Conservation (phyloP, 768 basidiomycete species). For the Lactarius akahatsu region DNA sequence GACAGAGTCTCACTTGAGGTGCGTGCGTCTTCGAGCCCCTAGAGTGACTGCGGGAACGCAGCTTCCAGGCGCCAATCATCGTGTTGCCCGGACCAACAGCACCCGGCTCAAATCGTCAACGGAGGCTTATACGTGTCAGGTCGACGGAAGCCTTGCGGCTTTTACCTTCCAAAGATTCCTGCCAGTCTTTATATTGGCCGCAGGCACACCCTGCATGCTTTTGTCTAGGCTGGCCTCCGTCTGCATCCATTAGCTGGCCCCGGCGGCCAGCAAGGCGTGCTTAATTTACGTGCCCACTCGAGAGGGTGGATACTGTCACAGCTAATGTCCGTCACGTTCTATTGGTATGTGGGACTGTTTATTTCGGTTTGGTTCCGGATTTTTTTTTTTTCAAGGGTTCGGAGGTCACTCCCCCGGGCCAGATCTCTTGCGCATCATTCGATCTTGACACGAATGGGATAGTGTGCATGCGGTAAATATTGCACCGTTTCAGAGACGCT, state of each 20-base stretch:
- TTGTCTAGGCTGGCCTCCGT: neutral
- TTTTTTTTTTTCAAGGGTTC: neutral
- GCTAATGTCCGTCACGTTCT: neutral
- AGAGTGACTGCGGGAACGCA: neutral
- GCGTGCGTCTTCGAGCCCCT: neutral
- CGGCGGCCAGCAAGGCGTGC: neutral
- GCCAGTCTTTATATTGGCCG: neutral
- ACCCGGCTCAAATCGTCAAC: neutral
- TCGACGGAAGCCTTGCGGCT: neutral
- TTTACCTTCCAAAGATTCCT: neutral
- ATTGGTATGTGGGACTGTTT: neutral
- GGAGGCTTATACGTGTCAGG: neutral
- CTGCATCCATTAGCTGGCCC: neutral
- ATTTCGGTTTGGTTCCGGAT: neutral
- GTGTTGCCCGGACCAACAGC: neutral
- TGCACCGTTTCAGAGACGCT: neutral
- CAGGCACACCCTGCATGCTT: neutral
- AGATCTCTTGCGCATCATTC: neutral
- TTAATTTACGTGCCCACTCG: neutral
- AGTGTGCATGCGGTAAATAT: neutral
- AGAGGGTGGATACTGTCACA: neutral
- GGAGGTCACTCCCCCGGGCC: too few species aligned
- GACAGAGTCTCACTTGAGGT: neutral
- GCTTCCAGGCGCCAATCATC: neutral
- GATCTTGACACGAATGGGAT: constrained; percentile 1